phyloP scores from a whole-genome alignment of 345 rosid species.

The Zanthoxylum bungeanum region DNA sequence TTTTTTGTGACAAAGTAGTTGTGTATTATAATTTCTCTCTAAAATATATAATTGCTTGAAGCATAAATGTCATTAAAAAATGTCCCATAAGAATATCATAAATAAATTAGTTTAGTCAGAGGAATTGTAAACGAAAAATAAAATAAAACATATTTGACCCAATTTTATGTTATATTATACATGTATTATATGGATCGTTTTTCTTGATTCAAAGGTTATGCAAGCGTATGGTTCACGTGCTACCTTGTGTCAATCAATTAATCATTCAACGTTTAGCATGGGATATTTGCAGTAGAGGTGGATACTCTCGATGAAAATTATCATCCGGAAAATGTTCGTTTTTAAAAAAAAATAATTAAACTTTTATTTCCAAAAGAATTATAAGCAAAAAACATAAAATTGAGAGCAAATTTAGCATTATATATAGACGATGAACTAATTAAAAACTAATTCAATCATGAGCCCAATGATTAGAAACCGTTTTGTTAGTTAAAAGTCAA shows the following conservation, averaged over 20 bases:
- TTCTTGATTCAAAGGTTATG: background rate
- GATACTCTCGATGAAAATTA: background rate
- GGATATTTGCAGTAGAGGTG: background rate
- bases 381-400: background rate
- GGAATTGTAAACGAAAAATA: background rate
- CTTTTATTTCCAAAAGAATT: background rate
- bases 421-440: background rate
- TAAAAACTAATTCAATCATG: background rate
- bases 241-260: background rate
- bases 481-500: slow-evolving; percentile 8
- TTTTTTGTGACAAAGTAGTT: too few relatives aligned
- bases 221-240: slow-evolving; percentile 6
- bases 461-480: slow-evolving; percentile 11
- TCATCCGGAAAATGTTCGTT: too few relatives aligned
- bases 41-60: too few relatives aligned
- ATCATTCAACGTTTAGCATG: background rate
- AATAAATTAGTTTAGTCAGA: background rate
- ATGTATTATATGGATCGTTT: too few relatives aligned
- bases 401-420: background rate
- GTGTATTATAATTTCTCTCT: too few relatives aligned
- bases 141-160: background rate
- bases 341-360: too few relatives aligned
- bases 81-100: too few relatives aligned
- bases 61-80: too few relatives aligned
- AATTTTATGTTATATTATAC: background rate